Evolutionary conservation across 306 rosid species (phyloP).

Genomic region (Gastrolobium villosum): DNA sequence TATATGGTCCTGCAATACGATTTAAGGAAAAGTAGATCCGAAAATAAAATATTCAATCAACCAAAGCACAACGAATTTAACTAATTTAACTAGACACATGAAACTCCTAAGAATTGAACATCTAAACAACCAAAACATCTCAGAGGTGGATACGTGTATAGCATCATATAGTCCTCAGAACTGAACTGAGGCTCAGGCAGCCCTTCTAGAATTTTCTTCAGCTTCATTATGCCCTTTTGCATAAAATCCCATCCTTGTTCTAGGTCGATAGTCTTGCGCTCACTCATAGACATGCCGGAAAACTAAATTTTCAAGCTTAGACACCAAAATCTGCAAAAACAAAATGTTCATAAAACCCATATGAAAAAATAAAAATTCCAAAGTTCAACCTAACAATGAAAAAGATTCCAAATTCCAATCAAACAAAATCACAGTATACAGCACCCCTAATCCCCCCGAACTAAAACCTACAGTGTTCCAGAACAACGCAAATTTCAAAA

Average conservation of each 20-base stretch:
- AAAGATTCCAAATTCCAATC: not conserved
- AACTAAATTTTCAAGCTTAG: conserved; percentile 32
- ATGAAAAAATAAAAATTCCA: not conserved
- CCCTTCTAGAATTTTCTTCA: conserved; percentile 75
- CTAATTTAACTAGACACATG: not conserved
- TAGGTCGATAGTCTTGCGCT: conserved; percentile 63
- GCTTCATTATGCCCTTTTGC: conserved; percentile 67
- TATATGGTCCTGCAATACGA: conserved; percentile 70
- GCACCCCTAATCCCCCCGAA: conserved; percentile 36
- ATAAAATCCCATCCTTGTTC: conserved; percentile 77
- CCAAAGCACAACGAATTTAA: not conserved
- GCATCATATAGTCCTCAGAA: conserved; percentile 68
- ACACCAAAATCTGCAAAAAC: conserved; percentile 40
- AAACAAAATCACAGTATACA: conserved; percentile 12
- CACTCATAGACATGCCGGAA: conserved; percentile 52
- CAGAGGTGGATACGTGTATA: conserved; percentile 58
- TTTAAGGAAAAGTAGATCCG: conserved; percentile 42
- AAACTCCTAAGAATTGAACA: not conserved
- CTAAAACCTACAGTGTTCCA: conserved; percentile 35
- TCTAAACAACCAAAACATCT: conserved; percentile 10
- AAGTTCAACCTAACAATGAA: conserved; percentile 11
- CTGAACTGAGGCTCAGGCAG: conserved; percentile 65
- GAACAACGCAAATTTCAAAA: conserved; percentile 27
- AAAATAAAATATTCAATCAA: conserved; percentile 14
- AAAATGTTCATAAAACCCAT: conserved; percentile 21